Percentiles rank a stretch among this genome's conserved stretches.
These are phyloP conservation scores for Ajuga chamaepitys DNA, from an alignment of 257 asterid species.

Conservation along the genomic window DNA sequence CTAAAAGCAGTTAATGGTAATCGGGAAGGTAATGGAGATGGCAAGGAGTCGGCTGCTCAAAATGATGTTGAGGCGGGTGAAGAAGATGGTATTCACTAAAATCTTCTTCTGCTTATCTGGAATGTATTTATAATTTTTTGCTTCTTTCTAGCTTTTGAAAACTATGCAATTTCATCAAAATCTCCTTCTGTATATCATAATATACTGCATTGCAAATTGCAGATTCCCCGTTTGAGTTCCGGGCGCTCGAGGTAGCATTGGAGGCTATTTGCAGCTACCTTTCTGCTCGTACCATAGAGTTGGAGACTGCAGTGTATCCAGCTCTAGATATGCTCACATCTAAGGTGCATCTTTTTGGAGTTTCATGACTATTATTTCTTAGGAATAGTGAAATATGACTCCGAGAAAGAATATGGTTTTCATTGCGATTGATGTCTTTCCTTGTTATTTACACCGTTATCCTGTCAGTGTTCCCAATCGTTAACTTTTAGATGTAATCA, in stretches of 20 bases:
- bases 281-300: slow-evolving; percentile 70
- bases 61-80: slow-evolving; percentile 66
- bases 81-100: slow-evolving; percentile 61
- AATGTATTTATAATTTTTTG: too few species aligned
- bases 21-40: slow-evolving; percentile 53
- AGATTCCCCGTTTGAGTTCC: slow-evolving; percentile 93
- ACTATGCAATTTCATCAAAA: background rate
- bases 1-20: slow-evolving; percentile 43
- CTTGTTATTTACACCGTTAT: background rate
- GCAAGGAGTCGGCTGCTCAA: slow-evolving; percentile 32
- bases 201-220: slow-evolving; percentile 15
- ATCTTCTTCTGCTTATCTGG: background rate
- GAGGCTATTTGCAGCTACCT: slow-evolving; percentile 90
- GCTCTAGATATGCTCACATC: slow-evolving; percentile 90
- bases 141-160: background rate
- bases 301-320: slow-evolving; percentile 92
- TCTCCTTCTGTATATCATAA: background rate
- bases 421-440: background rate
- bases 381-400: background rate
- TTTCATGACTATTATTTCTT: background rate
- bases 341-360: slow-evolving; percentile 42
- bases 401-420: background rate
- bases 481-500: background rate
- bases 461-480: background rate
- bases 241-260: slow-evolving; percentile 84